Evolutionary conservation across 805 yeast species (phyloP).

Genomic region (Kluyveromyces siamensis): DNA sequence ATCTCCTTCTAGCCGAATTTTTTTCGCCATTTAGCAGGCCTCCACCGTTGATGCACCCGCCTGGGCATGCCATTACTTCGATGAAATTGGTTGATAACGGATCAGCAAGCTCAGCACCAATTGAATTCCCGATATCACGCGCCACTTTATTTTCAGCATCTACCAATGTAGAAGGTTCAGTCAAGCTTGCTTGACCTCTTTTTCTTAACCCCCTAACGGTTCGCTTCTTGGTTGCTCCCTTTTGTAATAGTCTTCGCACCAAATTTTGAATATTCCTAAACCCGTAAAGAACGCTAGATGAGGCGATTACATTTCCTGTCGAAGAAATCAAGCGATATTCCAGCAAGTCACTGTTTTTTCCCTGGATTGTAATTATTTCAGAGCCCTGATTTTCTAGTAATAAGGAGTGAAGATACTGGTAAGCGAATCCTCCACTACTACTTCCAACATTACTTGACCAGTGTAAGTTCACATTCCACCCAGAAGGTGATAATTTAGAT

Average conservation of each 20-base stretch:
- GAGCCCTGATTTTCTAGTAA: slow-evolving; percentile 20
- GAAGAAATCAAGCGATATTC: slow-evolving; percentile 52
- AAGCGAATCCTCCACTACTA: slow-evolving; percentile 84
- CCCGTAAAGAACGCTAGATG: slow-evolving; percentile 73
- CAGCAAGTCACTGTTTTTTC: slow-evolving; percentile 68
- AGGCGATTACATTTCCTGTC: slow-evolving; percentile 34
- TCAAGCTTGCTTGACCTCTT: slow-evolving; percentile 13
- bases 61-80: slow-evolving; percentile 98
- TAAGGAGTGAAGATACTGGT: slow-evolving; percentile 46
- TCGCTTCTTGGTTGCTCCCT: slow-evolving; percentile 13
- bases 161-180: background rate
- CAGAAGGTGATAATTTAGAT: slow-evolving; percentile 13
- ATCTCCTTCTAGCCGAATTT: slow-evolving; percentile 9
- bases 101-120: slow-evolving; percentile 35
- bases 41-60: slow-evolving; percentile 96
- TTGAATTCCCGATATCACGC: slow-evolving; percentile 3
- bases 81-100: slow-evolving; percentile 68
- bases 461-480: slow-evolving; percentile 35
- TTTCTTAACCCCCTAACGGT: slow-evolving; percentile 23
- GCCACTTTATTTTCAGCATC: slow-evolving; percentile 11
- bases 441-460: slow-evolving; percentile 78
- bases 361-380: slow-evolving; percentile 36
- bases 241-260: slow-evolving; percentile 69
- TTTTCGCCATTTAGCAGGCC: slow-evolving; percentile 62
- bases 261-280: slow-evolving; percentile 90